phyloP scores from a whole-genome alignment of 2,329 filamentous ascomycete species.

The Colletotrichum magnum region DNA sequence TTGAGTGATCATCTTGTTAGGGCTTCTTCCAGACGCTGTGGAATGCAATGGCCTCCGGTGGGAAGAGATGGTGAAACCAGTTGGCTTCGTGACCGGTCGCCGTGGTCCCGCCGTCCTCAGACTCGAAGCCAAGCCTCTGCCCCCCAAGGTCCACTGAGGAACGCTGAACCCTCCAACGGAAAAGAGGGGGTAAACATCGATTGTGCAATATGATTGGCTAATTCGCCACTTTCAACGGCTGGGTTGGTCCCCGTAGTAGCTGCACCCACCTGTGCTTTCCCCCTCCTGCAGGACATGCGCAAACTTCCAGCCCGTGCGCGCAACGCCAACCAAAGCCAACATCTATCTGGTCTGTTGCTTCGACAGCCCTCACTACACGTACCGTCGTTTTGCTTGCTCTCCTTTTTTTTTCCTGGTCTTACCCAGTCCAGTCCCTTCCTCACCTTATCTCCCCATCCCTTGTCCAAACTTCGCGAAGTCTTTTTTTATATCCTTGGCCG shows the following conservation, averaged over 20 bases:
- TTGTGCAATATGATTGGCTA: slow-evolving; percentile 16
- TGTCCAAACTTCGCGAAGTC: slow-evolving; percentile 12
- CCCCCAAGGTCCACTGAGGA: not conserved
- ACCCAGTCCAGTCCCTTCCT: slow-evolving; percentile 21
- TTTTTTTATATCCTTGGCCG: slow-evolving; percentile 30
- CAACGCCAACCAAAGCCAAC: slow-evolving; percentile 31
- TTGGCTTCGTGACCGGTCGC: slow-evolving; percentile 22
- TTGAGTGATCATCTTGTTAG: not conserved
- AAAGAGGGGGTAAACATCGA: not conserved
- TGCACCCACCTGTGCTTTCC: slow-evolving; percentile 34
- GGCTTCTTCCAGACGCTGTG: slow-evolving; percentile 20
- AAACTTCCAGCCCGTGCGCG: slow-evolving; percentile 38
- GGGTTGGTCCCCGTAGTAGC: slow-evolving; percentile 25
- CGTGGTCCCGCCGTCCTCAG: slow-evolving; percentile 23
- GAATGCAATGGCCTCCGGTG: slow-evolving; percentile 27
- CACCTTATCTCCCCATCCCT: slow-evolving; percentile 10
- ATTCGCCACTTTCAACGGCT: not conserved
- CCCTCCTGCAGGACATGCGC: slow-evolving; percentile 39
- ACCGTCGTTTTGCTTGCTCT: slow-evolving; percentile 16
- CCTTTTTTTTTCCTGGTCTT: slow-evolving; percentile 25
- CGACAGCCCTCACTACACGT: slow-evolving; percentile 29
- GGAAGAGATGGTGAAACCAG: slow-evolving; percentile 38
- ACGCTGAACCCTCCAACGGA: not conserved
- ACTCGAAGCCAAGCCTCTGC: not conserved
- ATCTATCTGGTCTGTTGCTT: slow-evolving; percentile 32